Evolutionary conservation across 805 yeast genomes (phyloP).

Genomic region (Candida taoyuanica): DNA sequence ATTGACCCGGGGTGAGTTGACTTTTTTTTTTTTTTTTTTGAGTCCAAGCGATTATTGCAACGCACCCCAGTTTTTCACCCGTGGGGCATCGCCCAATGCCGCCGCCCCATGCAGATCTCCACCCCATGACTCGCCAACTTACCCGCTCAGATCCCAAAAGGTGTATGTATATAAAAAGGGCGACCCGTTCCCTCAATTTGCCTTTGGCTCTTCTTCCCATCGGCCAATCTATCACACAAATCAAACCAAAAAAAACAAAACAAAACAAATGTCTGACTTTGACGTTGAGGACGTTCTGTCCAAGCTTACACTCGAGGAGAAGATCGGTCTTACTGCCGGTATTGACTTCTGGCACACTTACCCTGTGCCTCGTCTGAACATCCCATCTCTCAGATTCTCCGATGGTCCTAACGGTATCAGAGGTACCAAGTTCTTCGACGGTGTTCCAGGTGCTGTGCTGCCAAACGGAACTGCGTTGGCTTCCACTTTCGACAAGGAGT

Average conservation of each 20-base stretch:
- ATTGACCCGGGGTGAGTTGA: no score
- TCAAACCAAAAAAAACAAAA: background rate
- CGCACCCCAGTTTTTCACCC: background rate
- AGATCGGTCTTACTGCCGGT: constrained; percentile 34
- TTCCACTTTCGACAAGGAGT: constrained; percentile 48
- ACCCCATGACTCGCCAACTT: no score
- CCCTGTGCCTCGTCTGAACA: constrained; percentile 34
- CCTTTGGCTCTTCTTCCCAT: background rate
- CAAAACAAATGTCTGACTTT: constrained; percentile 10
- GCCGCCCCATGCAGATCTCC: background rate
- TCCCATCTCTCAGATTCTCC: constrained; percentile 44
- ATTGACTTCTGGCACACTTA: constrained; percentile 49
- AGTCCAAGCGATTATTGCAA: background rate
- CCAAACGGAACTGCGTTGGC: constrained; percentile 58
- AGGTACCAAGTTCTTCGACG: constrained; percentile 50
- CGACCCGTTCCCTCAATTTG: background rate
- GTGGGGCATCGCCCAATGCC: background rate
- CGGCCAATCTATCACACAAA: background rate
- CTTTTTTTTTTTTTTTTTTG: no score
- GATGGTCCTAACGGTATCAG: constrained; percentile 67
- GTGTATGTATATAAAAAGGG: background rate
- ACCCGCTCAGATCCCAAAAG: background rate
- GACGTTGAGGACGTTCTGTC: constrained; percentile 26
- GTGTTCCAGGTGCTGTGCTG: constrained; percentile 51
- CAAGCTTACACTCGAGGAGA: constrained; percentile 27